These are phyloP conservation scores for Trichoderma brevicompactum DNA, from an alignment of 2,329 filamentous ascomycete genomes.

Conservation along the genomic window DNA sequence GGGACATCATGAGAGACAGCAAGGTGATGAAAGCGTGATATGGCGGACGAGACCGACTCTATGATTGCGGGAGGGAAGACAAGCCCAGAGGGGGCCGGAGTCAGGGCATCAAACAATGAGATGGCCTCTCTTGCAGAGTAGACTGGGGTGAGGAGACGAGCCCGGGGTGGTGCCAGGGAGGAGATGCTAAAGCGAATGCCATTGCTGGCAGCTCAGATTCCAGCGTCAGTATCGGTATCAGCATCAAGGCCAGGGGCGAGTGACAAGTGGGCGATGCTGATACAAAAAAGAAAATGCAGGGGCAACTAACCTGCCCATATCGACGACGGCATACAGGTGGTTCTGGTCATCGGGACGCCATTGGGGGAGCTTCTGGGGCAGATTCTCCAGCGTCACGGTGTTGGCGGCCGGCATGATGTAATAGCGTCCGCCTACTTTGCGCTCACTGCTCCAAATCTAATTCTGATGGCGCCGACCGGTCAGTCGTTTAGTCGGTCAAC, in stretches of 20 bases:
- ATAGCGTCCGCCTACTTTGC: constrained; percentile 14
- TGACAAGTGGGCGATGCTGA: background rate
- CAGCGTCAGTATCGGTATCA: constrained; percentile 14
- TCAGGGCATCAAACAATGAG: constrained; percentile 84
- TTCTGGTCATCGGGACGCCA: constrained; percentile 53
- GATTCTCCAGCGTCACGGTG: constrained; percentile 57
- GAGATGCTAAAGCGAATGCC: constrained; percentile 92
- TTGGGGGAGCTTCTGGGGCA: constrained; percentile 52
- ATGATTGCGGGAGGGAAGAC: constrained; percentile 63
- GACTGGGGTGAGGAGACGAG: constrained; percentile 75
- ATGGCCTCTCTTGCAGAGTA: constrained; percentile 80
- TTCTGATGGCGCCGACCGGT: background rate
- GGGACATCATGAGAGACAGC: constrained; percentile 73
- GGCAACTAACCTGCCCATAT: constrained; percentile 59
- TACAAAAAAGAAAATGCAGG: background rate
- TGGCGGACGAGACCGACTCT: constrained; percentile 63
- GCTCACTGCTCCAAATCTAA: background rate
- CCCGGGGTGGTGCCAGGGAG: constrained; percentile 70
- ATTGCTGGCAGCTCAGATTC: constrained; percentile 61
- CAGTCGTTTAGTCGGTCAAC: background rate
- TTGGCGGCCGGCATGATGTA: constrained; percentile 43
- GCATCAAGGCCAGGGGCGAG: no score
- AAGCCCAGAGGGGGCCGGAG: constrained; percentile 48
- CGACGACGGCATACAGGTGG: constrained; percentile 61
- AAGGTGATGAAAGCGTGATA: constrained; percentile 72